Percentiles rank a stretch among this genome's conserved stretches.
Conservation (phyloP, 2,329 filamentous ascomycete genomes). For the Colletotrichum tabaci region DNA sequence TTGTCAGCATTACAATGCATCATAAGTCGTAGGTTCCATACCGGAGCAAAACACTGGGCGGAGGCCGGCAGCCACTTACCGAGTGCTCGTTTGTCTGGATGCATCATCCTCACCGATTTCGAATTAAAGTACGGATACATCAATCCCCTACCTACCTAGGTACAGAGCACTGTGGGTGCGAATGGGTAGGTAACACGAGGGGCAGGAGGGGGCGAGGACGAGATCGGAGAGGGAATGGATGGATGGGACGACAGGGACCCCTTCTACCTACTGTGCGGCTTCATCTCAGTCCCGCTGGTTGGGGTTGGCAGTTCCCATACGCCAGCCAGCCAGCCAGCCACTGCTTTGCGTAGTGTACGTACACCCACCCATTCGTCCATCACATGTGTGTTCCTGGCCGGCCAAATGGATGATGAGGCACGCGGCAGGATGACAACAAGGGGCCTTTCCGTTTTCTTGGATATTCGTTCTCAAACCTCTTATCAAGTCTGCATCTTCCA, state of each 20-base stretch:
- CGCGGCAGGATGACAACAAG: not conserved
- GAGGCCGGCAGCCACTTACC: constrained; percentile 14
- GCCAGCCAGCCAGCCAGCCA: not conserved
- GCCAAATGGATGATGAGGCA: not conserved
- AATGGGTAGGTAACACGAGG: not conserved
- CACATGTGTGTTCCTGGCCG: not conserved
- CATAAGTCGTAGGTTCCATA: not conserved
- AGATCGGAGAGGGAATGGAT: not conserved
- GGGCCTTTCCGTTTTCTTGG: not conserved
- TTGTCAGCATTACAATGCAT: not conserved
- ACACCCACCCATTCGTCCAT: not conserved
- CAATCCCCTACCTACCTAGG: too few species aligned
- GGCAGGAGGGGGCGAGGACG: not conserved
- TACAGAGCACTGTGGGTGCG: too few species aligned
- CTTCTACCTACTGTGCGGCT: not conserved
- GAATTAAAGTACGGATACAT: too few species aligned
- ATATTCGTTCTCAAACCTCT: not conserved
- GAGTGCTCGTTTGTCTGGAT: not conserved
- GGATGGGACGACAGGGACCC: constrained; percentile 34
- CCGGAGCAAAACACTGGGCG: not conserved
- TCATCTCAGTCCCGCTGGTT: not conserved
- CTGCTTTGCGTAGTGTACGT: not conserved
- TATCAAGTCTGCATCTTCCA: not conserved
- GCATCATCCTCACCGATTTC: not conserved
- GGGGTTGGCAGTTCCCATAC: not conserved